phyloP scores from a whole-genome alignment of 2,329 filamentous ascomycete genomes.

The Diaporthe citriasiana region DNA sequence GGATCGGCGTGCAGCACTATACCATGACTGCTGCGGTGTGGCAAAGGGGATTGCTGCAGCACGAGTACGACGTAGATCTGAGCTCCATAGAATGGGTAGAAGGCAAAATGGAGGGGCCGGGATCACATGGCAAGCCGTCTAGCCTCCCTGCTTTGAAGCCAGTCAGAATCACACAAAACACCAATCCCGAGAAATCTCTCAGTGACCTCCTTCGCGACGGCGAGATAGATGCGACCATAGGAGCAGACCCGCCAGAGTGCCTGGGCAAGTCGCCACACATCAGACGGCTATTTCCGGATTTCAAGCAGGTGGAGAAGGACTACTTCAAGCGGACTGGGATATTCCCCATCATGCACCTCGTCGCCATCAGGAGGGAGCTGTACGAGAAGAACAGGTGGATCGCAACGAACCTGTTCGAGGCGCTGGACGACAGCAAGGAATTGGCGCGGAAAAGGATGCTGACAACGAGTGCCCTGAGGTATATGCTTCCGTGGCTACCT shows the following conservation, averaged over 20 bases:
- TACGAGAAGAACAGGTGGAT: conserved; percentile 50
- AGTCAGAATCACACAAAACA: conserved; percentile 48
- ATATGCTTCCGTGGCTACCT: conserved; percentile 54
- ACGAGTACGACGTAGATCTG: conserved; percentile 50
- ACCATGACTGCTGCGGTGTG: conserved; percentile 57
- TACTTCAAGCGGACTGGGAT: conserved; percentile 46
- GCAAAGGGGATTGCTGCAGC: conserved; percentile 51
- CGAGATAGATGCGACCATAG: conserved; percentile 55
- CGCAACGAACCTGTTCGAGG: conserved; percentile 51
- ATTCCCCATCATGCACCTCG: conserved; percentile 38
- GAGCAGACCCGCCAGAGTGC: conserved; percentile 51
- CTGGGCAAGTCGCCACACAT: conserved; percentile 49
- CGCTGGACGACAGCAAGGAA: conserved; percentile 52
- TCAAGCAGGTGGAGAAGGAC: conserved; percentile 51
- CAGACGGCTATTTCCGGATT: conserved; percentile 52
- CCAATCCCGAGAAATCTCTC: conserved; percentile 48
- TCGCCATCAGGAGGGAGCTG: conserved; percentile 43
- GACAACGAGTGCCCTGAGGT: conserved; percentile 48
- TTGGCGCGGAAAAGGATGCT: conserved; percentile 50
- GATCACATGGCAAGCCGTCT: conserved; percentile 49
- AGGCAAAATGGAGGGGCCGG: conserved; percentile 50
- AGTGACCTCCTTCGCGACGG: conserved; percentile 52
- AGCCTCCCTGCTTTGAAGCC: conserved; percentile 46
- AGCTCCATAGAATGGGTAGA: conserved; percentile 51
- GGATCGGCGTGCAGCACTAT: conserved; percentile 54